Base-by-base conservation (phyloP, 2,329 filamentous ascomycete species). In the Fusarium xyrophilum region DNA sequence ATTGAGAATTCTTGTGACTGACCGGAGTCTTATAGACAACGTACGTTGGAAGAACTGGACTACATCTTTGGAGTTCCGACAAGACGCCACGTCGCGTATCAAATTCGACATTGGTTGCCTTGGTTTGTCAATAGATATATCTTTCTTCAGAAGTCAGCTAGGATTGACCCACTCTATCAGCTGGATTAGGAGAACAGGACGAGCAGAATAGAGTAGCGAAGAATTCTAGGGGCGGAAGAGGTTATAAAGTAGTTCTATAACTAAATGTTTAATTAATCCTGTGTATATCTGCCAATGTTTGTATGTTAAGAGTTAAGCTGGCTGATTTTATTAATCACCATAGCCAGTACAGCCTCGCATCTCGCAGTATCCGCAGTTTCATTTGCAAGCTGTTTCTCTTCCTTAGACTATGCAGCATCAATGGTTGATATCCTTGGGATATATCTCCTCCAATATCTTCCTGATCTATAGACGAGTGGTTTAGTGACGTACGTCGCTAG, bases 21-120 rank as follows among this genome's bases (percentile, higher is more conserved):
- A 60, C 11, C 9, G 14, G 21, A 25, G 5, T 23, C 13, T 5
- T 10, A 12, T 19, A 75, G 72, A 42, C 74, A 80, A 56, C 74
- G 77, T 21, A 79, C 78, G 0, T 73, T 82, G 7, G 80, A 82
- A 56, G 80, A 82, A 62, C 73, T 81, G 6, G 80, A 81, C 48
- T 78, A 77, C 54, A 74, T 81, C 21, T 81, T 81, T 60, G 74
- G 73, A 2, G 74, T 81, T 14, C 74, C 78, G 1, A 80, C 74
- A 3, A 62, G 71, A 14, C 63, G 68, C 6, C 78, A 80, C 52
- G 69, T 74, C 8, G 60, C 67, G 1, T 81, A 81, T 39, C 79
- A 81, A 55, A 14, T 79, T 10, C 55, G 67, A 10, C 74, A 73
- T 12, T 75, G 73, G 56, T 48, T 81, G 7, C 79, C 79, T 0